Conservation (phyloP, 2,329 filamentous ascomycete species). For the Samsoniella hepiali region DNA sequence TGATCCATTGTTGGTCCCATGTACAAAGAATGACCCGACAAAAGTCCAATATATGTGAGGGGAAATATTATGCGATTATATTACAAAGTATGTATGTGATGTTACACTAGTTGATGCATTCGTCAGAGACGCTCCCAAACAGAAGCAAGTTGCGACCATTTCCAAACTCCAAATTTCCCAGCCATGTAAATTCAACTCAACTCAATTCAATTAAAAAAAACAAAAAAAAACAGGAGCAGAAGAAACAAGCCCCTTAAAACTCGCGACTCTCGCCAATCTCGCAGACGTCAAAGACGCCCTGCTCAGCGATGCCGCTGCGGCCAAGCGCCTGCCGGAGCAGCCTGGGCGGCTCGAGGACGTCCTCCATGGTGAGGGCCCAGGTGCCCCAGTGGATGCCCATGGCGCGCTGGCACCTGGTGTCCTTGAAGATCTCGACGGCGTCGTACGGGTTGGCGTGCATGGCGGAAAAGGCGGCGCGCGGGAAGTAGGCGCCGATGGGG, state of each 20-base stretch:
- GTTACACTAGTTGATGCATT: no score
- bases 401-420: constrained; percentile 73
- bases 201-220: no score
- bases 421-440: constrained; percentile 82
- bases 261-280: constrained; percentile 80
- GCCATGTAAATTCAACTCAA: no score
- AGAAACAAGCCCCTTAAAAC: constrained; percentile 46
- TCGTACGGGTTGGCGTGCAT: constrained; percentile 88
- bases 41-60: not conserved
- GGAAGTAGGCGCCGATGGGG: constrained; percentile 86
- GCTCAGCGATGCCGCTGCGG: constrained; percentile 63
- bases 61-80: not conserved
- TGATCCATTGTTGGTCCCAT: no score
- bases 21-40: no score
- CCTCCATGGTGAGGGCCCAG: constrained; percentile 82
- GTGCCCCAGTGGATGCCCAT: constrained; percentile 92
- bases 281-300: constrained; percentile 76
- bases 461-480: constrained; percentile 67
- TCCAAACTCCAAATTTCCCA: not conserved
- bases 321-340: constrained; percentile 69
- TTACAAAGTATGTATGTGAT: not conserved
- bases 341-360: constrained; percentile 76
- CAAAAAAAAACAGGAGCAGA: no score
- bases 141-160: not conserved
- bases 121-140: not conserved